Conservation (phyloP, 768 basidiomycete species). For the Podaxis sp. region DNA sequence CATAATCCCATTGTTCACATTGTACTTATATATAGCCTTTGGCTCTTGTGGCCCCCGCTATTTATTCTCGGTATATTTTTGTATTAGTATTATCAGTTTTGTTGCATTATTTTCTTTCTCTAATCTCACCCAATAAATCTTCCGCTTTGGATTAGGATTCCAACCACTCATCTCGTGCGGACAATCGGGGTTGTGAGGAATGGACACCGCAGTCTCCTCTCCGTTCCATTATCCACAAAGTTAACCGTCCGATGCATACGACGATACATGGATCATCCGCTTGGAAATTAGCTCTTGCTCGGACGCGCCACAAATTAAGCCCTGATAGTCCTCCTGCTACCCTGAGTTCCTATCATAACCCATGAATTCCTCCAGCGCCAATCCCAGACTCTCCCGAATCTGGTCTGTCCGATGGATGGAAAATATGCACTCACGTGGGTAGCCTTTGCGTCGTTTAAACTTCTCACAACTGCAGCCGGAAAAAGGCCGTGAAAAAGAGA, state of each 20-base stretch:
- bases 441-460: neutral
- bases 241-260: neutral
- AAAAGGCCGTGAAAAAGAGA: constrained; percentile 6
- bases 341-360: neutral
- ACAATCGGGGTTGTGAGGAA: neutral
- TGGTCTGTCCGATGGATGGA: neutral
- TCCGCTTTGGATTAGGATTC: neutral
- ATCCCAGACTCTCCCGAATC: constrained; percentile 1
- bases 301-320: neutral
- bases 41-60: neutral
- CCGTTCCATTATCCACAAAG: neutral
- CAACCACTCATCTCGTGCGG: constrained; percentile 4
- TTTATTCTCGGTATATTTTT: constrained; percentile 4
- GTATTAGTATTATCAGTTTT: constrained; percentile 1
- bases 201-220: neutral
- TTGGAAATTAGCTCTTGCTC: neutral
- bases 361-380: neutral
- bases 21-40: constrained; percentile 2
- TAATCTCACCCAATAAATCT: neutral
- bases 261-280: neutral
- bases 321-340: neutral
- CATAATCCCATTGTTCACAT: neutral
- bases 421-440: neutral
- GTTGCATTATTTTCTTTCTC: constrained; percentile 2
- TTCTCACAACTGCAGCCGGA: neutral